These are phyloP conservation scores for Cornus kousa DNA, from an alignment of 148 eudicot species.

Conservation along the genomic window DNA sequence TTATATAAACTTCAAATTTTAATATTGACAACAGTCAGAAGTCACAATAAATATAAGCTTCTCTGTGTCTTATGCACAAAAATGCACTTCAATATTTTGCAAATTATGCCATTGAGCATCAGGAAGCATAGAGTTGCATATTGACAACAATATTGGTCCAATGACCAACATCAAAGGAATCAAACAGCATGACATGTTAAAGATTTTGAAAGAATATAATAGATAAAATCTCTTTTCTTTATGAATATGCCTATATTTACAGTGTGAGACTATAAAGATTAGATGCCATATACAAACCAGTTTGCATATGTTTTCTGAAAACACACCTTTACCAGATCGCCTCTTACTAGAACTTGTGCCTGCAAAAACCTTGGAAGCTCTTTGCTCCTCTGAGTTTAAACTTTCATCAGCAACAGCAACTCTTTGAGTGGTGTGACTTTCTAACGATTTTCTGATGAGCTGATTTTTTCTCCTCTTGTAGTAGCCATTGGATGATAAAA, in stretches of 20 bases:
- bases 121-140: background rate
- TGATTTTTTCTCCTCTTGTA: slow-evolving; percentile 78
- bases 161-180: background rate
- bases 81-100: background rate
- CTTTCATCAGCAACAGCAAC: slow-evolving; percentile 24
- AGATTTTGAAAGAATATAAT: background rate
- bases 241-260: background rate
- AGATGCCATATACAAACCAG: background rate
- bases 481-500: slow-evolving; percentile 57
- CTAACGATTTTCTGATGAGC: slow-evolving; percentile 65
- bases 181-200: background rate
- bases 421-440: slow-evolving; percentile 37
- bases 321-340: slow-evolving; percentile 47
- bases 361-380: slow-evolving; percentile 22
- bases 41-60: background rate
- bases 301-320: background rate
- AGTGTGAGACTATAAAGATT: background rate
- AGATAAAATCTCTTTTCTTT: background rate
- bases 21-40: background rate
- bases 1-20: background rate
- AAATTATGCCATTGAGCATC: background rate
- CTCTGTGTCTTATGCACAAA: background rate
- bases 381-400: slow-evolving; percentile 26
- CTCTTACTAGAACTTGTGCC: slow-evolving; percentile 42
- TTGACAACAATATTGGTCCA: background rate